Evolutionary conservation across 2,329 filamentous ascomycete genomes (phyloP), one percentile per base, ranked within the genome.

Genomic region (Alternaria conjuncta): DNA sequence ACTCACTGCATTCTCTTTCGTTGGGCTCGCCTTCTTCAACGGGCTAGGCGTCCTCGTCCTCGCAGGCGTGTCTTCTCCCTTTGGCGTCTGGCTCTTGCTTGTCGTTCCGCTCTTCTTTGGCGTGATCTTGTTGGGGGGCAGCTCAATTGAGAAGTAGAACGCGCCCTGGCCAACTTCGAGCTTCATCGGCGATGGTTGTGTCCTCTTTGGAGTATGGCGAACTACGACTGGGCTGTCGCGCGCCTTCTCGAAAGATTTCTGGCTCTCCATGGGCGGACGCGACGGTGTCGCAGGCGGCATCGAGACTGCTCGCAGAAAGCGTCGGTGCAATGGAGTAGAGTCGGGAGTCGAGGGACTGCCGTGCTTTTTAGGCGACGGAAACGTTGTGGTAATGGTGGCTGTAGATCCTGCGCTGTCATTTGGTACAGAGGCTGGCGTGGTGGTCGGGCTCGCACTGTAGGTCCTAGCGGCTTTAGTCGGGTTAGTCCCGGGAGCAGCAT

Each of bases 131-230:
- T 63, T 66, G 20, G 57, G 54, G 6, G 71, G 62, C 5, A 73
- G 54, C 51, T 74, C 71, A 30, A 65, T 67, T 4, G 66, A 64
- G 36, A 72, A 73, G 21, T 72, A 69, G 46, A 74, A 74, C 0
- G 64, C 68, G 53, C 68, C 66, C 32, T 61, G 64, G 9, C 66
- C 66, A 20, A 74, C 59, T 56, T 74, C 66, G 11, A 74, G 45
- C 11, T 61, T 64, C 9, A 41, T 47, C 9, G 60, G 57, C 23
- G 51, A 55, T 25, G 49, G 30, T 10, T 28, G 32, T 10, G 18
- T 30, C 30, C 20, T 60, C 32, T 21, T 28, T 1, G 50, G 50
- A n/a, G 50, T 60, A 43, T 32, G 43, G 18, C 32, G 26, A 9
- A 26, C 50, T 54, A 60, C 62, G 11, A 36, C 55, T 6, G 60